phyloP scores from a whole-genome alignment of 2,329 filamentous ascomycete species.

The Alternaria ventricosa region DNA sequence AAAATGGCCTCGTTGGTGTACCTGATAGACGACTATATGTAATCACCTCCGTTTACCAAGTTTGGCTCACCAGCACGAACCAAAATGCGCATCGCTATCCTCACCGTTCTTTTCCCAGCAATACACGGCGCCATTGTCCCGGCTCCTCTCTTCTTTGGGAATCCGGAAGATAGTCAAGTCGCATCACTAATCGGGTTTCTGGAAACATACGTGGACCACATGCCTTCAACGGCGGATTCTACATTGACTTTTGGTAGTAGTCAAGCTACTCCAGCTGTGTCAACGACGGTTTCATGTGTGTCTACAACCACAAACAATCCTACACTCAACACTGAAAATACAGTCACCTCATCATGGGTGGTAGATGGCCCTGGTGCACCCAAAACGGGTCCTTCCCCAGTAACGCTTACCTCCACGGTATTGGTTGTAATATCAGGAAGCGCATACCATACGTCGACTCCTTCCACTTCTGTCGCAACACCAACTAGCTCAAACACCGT shows the following conservation, averaged over 20 bases:
- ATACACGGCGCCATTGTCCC: background rate
- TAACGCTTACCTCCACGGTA: background rate
- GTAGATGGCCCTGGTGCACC: background rate
- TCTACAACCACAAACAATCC: background rate
- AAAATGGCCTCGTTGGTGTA: background rate
- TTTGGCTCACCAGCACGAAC: background rate
- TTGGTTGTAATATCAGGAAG: background rate
- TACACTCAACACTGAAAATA: background rate
- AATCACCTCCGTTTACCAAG: background rate
- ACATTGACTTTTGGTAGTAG: background rate
- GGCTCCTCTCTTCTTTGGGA: background rate
- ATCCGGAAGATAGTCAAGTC: background rate
- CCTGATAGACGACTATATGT: background rate
- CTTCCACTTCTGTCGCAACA: background rate
- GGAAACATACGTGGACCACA: background rate
- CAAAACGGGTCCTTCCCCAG: background rate
- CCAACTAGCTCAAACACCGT: background rate
- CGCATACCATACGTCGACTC: background rate
- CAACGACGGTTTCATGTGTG: background rate
- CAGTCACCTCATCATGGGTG: background rate
- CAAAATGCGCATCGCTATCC: background rate
- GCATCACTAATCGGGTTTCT: background rate
- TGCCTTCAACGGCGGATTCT: background rate
- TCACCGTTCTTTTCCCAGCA: background rate
- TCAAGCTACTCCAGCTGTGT: background rate